Evolutionary conservation across 2,329 filamentous ascomycete genomes (phyloP).

Genomic region (Neopestalotiopsis sp.): DNA sequence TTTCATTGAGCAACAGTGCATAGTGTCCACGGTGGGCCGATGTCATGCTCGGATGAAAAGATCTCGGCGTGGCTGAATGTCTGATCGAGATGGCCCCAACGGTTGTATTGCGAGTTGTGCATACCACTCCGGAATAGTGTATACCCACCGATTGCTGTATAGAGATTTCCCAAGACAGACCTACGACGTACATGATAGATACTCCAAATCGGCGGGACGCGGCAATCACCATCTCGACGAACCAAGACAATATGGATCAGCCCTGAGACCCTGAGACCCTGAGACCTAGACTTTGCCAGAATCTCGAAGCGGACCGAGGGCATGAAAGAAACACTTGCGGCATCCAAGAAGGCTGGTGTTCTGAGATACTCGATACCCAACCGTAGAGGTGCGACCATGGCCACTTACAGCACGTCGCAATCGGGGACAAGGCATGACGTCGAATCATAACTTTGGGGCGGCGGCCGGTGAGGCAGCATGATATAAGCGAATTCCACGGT

Average conservation of each 20-base stretch:
- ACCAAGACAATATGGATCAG: neutral
- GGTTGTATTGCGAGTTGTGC: neutral
- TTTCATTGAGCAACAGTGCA: neutral
- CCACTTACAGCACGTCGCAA: neutral
- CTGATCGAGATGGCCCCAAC: neutral
- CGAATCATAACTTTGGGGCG: neutral
- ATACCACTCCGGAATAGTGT: neutral
- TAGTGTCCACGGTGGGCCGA: neutral
- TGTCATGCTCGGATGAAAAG: slow-evolving; percentile 3
- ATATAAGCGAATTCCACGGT: neutral
- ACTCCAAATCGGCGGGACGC: neutral
- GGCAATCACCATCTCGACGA: neutral
- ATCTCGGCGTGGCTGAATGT: neutral
- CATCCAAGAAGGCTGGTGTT: neutral
- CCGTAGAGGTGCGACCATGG: neutral
- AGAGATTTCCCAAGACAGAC: neutral
- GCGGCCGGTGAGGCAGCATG: neutral
- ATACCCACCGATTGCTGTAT: neutral
- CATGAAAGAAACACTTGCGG: neutral
- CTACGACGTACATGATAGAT: neutral
- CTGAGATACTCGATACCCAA: neutral
- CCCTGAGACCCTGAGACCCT: neutral
- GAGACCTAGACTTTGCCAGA: too few species aligned
- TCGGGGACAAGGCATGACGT: neutral
- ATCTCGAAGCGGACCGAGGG: neutral